Percentiles rank a stretch among this genome's conserved stretches.
phyloP scores from a whole-genome alignment of 306 rosid genomes.

The Pyrus bretschneideri region DNA sequence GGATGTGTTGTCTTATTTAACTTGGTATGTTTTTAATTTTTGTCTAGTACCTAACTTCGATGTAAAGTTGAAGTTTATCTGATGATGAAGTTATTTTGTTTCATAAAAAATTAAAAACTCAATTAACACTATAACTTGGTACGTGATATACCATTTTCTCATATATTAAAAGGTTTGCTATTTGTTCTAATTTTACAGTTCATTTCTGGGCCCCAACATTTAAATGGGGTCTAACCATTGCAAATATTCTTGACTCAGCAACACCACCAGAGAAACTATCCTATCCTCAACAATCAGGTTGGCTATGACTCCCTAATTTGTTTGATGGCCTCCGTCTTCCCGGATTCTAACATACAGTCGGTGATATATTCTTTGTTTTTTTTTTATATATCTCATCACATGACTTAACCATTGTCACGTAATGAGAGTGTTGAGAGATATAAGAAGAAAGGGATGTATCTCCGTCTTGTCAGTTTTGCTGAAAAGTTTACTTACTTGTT shows the following conservation, averaged over 20 bases:
- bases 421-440: too few species aligned
- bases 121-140: too few species aligned
- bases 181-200: background rate
- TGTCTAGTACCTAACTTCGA: too few species aligned
- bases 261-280: conserved; percentile 23
- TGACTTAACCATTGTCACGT: background rate
- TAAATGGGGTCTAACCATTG: conserved; percentile 23
- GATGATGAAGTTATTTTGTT: too few species aligned
- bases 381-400: background rate
- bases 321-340: background rate
- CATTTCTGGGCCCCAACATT: conserved; percentile 29
- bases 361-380: too few species aligned
- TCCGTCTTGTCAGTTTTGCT: background rate
- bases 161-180: background rate
- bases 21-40: too few species aligned
- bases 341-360: background rate
- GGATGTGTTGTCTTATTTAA: too few species aligned
- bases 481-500: background rate
- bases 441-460: background rate
- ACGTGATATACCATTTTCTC: too few species aligned
- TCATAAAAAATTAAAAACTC: too few species aligned
- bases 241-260: conserved; percentile 18
- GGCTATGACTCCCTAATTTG: background rate
- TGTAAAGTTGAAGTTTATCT: too few species aligned
- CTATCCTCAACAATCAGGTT: conserved; percentile 22